Conservation (phyloP, 2,329 filamentous ascomycete genomes). For the Stylonectria norvegica region DNA sequence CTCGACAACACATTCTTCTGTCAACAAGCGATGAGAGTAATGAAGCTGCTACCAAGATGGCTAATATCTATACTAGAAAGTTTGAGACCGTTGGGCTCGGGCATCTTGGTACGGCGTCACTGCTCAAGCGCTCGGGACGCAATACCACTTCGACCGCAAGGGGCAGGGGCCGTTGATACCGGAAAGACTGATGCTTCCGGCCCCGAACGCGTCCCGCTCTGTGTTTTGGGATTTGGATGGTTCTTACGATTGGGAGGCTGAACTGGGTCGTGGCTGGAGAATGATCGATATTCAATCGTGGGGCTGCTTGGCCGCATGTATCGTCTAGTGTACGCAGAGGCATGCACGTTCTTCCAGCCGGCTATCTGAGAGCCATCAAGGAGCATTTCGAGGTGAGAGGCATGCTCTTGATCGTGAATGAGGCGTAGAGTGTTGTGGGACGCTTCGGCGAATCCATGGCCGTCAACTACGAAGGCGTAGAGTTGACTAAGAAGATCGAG, state of each 20-base stretch:
- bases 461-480: conserved; percentile 51
- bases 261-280: conserved; percentile 58
- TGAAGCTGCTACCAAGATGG: conserved; percentile 62
- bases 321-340: conserved; percentile 63
- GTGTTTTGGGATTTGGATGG: conserved; percentile 56
- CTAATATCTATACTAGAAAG: conserved; percentile 61
- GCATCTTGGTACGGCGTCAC: conserved; percentile 62
- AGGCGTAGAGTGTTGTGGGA: conserved; percentile 59
- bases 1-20: conserved; percentile 57
- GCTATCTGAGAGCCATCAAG: conserved; percentile 56
- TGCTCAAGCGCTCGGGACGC: conserved; percentile 49
- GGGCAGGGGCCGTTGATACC: conserved; percentile 49
- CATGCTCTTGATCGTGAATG: conserved; percentile 61
- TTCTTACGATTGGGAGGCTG: conserved; percentile 59
- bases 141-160: conserved; percentile 54
- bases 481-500: conserved; percentile 46
- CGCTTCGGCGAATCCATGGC: conserved; percentile 58
- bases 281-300: conserved; percentile 58
- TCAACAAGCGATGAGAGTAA: conserved; percentile 55
- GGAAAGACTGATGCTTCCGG: conserved; percentile 55
- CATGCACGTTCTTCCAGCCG: conserved; percentile 55
- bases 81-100: conserved; percentile 61
- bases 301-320: conserved; percentile 61
- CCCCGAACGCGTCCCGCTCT: conserved; percentile 59
- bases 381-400: conserved; percentile 51